Conservation (phyloP, 2,329 filamentous ascomycete species). For the Cladosporium sp. region DNA sequence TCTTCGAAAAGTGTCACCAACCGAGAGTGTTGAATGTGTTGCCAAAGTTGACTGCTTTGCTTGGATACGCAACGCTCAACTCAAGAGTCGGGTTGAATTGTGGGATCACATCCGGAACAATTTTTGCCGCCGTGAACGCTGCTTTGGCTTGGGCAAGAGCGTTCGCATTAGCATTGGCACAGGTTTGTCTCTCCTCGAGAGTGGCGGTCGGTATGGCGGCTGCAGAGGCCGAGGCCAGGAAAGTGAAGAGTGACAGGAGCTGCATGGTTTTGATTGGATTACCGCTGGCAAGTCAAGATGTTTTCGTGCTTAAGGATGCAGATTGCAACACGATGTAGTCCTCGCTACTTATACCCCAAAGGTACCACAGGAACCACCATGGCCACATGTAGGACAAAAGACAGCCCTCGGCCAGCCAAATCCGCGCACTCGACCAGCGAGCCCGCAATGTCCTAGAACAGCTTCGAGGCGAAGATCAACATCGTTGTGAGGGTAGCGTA, state of each 20-base stretch:
- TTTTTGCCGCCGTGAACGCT: conserved; percentile 25
- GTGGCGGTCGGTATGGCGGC: conserved; percentile 23
- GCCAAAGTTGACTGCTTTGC: conserved; percentile 29
- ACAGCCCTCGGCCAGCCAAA: background rate
- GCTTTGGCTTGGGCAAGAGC: conserved; percentile 22
- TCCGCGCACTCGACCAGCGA: no score
- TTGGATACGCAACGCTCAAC: conserved; percentile 24
- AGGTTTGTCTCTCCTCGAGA: conserved; percentile 22
- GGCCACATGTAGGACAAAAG: background rate
- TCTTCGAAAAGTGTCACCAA: no score
- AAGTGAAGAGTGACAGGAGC: conserved; percentile 23
- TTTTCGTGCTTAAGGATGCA: background rate
- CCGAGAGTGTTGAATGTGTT: conserved; percentile 29
- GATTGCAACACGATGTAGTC: background rate
- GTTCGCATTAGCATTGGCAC: conserved; percentile 23
- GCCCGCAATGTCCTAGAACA: background rate
- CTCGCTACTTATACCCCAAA: background rate
- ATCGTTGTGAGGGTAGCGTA: no score
- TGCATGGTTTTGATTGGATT: conserved; percentile 21
- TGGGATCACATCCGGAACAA: conserved; percentile 30
- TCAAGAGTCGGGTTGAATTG: conserved; percentile 26
- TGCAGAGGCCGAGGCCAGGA: conserved; percentile 17
- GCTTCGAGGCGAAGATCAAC: background rate
- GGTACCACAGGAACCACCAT: no score
- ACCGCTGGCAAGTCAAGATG: background rate